Percentiles rank a stretch among this genome's conserved stretches.
Conservation (phyloP, 176 grass and related monocot species). For the Tillandsia fasciculata region DNA sequence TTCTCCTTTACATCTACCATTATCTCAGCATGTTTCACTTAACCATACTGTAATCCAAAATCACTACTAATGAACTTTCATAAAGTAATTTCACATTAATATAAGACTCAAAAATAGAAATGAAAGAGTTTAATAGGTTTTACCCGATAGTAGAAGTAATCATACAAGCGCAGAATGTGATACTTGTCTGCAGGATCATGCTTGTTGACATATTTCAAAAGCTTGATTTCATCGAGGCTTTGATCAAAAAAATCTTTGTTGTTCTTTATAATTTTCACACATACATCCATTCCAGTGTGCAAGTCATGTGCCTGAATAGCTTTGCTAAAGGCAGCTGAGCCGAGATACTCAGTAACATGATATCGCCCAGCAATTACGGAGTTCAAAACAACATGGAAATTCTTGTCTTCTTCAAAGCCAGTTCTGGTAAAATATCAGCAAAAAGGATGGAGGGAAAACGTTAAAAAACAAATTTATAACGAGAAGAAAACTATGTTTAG, state of each 20-base stretch:
- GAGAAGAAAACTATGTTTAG: neutral
- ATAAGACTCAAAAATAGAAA: constrained; percentile 8
- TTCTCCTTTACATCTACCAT: no score
- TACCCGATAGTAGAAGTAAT: constrained; percentile 99
- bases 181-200: constrained; percentile 92
- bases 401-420: constrained; percentile 99
- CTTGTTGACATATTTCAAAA: constrained; percentile 98
- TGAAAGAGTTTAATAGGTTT: neutral
- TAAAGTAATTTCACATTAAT: no score
- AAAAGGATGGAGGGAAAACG: neutral
- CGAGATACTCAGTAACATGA: constrained; percentile 95
- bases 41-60: no score
- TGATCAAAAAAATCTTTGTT: constrained; percentile 99
- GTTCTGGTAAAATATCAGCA: constrained; percentile 54
- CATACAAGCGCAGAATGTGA: constrained; percentile 90
- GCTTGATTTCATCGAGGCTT: constrained; percentile 99
- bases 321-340: constrained; percentile 98
- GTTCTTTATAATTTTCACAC: constrained; percentile 99
- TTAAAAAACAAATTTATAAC: constrained; percentile 20
- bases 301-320: constrained; percentile 99
- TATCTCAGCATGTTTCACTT: no score
- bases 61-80: no score
- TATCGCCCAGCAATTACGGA: constrained; percentile 94
- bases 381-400: constrained; percentile 92
- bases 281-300: constrained; percentile 99